Evolutionary conservation across 2,329 filamentous ascomycete genomes (phyloP).

Genomic region (Ceratocystis albifundus): DNA sequence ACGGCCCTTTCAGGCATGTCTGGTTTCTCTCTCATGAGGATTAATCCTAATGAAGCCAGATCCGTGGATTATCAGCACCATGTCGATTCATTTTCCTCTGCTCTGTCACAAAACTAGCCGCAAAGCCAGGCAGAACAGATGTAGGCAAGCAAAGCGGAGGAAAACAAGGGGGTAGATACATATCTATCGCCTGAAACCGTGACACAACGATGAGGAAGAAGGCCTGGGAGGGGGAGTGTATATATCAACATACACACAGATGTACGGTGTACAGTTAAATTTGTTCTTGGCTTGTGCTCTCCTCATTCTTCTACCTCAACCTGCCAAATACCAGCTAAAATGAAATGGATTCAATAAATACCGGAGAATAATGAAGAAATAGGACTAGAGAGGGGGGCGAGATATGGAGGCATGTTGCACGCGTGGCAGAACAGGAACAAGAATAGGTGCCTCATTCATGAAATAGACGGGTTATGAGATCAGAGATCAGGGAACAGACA

Average conservation of each 20-base stretch:
- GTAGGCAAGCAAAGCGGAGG: too few species aligned
- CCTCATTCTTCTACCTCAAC: neutral
- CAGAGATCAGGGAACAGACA: too few species aligned
- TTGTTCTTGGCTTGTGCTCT: neutral
- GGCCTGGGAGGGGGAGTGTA: neutral
- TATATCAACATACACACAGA: neutral
- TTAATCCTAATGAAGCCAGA: neutral
- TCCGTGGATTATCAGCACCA: neutral
- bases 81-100: slow-evolving; percentile 4
- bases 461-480: too few species aligned
- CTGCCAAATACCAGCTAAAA: slow-evolving; percentile 1
- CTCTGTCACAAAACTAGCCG: neutral
- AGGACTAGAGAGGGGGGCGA: neutral
- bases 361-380: neutral
- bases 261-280: neutral
- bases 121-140: neutral
- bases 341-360: slow-evolving; percentile 13
- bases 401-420: neutral
- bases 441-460: too few species aligned
- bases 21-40: neutral
- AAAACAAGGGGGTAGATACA: neutral
- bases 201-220: neutral
- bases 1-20: too few species aligned
- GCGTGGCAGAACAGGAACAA: too few species aligned
- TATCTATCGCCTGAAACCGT: slow-evolving; percentile 10